Base-by-base conservation (phyloP, 345 rosid species). In the Hypericum perforatum region DNA sequence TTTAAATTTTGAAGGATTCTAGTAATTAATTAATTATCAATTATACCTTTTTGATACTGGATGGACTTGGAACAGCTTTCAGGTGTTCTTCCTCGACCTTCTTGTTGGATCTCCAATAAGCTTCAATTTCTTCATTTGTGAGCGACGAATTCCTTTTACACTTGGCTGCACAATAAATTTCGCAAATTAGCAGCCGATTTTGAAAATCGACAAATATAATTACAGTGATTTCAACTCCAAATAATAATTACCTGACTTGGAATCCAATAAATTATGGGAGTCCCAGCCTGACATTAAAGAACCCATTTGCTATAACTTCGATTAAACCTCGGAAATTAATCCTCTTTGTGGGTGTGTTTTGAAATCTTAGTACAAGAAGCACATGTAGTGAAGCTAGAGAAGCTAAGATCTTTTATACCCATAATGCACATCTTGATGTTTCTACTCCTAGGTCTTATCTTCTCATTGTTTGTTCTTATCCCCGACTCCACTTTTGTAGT, bases 251-350 rank as follows among this genome's bases (percentile, higher is more conserved):
- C 98, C 82, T 63, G 65, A 52, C 9, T 64, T 68, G 8, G 81
- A 67, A 76, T 81, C 81, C 1, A 45, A 42, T 8, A 68, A 22
- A 22, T 22, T 62, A 11, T 63, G 80, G 10, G 95, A 92, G 64
- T 82, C 91, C 98, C 98, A 92, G 55, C 98, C 98, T 42, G 89
- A 68, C 98, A 92, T 73, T 71, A 92, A 68, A 73, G 97, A 92
- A 62, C 98, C 98, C 98, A 92, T 89, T 63, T 66, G 49, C 37
- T 36, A 44, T 13, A 42, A 22, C 36, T 42, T 22, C 37, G 43
- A 37, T 11, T 36, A 6, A n/a, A 37, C 36, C 16, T 37, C 39
- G 9, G 5, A 7, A 40, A 36, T 10, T n/a, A 11, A 11, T 9
- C 5, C 37, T 51, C 38, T 10, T 22, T 5, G 52, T 5, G 12